phyloP scores from a whole-genome alignment of 2,329 filamentous ascomycete species.

The Paecilomyces niveus region DNA sequence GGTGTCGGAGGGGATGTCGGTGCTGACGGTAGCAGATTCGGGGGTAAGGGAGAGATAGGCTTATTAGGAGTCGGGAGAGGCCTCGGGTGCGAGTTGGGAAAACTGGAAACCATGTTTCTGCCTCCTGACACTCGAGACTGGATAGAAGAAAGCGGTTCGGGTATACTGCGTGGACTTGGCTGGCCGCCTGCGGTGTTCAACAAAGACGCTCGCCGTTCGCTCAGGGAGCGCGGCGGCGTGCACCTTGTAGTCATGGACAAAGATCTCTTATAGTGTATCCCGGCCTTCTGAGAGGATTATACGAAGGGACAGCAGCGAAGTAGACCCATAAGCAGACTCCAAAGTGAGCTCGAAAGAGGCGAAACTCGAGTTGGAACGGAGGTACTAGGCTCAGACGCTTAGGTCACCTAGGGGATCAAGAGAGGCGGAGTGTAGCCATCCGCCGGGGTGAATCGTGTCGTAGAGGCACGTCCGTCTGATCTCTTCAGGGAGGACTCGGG shows the following conservation, averaged over 20 bases:
- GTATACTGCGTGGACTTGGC: constrained; percentile 20
- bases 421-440: not conserved
- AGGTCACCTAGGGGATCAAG: not conserved
- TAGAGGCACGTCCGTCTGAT: not conserved
- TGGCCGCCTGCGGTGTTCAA: constrained; percentile 23
- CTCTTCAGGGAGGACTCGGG: not conserved
- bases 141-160: constrained; percentile 21
- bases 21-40: constrained; percentile 57
- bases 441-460: not conserved
- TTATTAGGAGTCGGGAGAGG: constrained; percentile 46
- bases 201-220: constrained; percentile 17
- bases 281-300: not conserved
- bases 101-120: constrained; percentile 21
- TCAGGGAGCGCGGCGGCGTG: constrained; percentile 16
- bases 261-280: not conserved
- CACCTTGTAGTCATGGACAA: constrained; percentile 8
- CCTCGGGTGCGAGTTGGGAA: constrained; percentile 20
- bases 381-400: not conserved
- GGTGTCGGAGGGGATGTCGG: constrained; percentile 62
- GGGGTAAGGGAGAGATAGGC: constrained; percentile 46
- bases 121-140: constrained; percentile 21
- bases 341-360: not conserved
- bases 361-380: not conserved
- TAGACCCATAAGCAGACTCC: not conserved
- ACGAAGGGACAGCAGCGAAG: not conserved